Evolutionary conservation across 169 alveolate genomes (phyloP).

Genomic region (Eimeria sp.): DNA sequence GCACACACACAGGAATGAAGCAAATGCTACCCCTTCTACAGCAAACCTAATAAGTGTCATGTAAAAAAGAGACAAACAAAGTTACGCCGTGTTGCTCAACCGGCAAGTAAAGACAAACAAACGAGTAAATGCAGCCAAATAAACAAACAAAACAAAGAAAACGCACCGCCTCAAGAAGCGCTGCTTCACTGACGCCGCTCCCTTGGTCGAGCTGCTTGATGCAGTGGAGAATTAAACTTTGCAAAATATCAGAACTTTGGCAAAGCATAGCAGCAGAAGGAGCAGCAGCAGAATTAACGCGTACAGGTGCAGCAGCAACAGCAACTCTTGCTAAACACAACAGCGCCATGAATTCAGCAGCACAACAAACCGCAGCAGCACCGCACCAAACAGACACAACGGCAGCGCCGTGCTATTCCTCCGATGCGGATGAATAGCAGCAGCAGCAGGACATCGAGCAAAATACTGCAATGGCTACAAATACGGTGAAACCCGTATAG

Average conservation of each 20-base stretch:
- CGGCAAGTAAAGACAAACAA: no score
- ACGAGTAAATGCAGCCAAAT: no score
- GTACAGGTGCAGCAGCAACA: not conserved
- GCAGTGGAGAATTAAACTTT: not conserved
- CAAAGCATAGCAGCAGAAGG: no score
- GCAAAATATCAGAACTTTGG: not conserved
- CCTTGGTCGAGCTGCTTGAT: conserved; percentile 26
- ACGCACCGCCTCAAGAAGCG: conserved; percentile 24
- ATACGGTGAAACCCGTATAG: not conserved
- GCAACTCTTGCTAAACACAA: not conserved
- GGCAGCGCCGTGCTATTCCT: no score
- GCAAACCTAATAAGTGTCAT: no score
- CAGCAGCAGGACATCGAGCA: no score
- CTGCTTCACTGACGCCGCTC: conserved; percentile 51
- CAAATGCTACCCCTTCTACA: not conserved
- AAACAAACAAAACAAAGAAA: not conserved
- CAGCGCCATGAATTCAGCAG: no score
- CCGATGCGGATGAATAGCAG: no score
- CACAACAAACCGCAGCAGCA: no score
- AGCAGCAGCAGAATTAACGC: not conserved
- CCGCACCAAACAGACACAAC: no score
- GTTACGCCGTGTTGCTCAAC: no score
- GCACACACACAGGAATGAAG: not conserved
- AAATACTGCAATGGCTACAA: no score
- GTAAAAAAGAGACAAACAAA: not conserved